These are phyloP conservation scores for Saccharomyces kudriavzevii DNA, from an alignment of 805 yeast genomes.

Conservation along the genomic window DNA sequence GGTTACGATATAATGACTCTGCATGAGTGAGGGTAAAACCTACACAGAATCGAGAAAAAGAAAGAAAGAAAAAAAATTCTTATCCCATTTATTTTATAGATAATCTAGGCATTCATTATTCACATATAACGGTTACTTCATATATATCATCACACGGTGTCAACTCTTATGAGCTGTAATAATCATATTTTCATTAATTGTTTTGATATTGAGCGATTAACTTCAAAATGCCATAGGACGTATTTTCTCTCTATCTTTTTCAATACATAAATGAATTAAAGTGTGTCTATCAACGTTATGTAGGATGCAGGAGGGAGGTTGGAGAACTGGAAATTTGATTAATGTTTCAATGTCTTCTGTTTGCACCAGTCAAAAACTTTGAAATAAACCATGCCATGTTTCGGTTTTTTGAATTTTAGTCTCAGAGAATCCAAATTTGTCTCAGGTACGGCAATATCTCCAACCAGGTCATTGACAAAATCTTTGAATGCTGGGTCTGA, in stretches of 20 bases:
- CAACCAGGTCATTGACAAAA: constrained; percentile 15
- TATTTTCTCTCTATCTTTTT: not conserved
- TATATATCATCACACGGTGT: not conserved
- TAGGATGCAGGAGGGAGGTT: not conserved
- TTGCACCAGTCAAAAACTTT: constrained; percentile 15
- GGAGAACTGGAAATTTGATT: not conserved
- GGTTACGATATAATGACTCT: constrained; percentile 27
- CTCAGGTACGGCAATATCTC: constrained; percentile 26
- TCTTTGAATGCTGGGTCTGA: constrained; percentile 13
- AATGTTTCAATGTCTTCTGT: not conserved
- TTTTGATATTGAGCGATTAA: not conserved
- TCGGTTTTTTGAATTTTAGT: constrained; percentile 17
- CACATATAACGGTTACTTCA: not conserved
- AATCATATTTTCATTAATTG: not conserved
- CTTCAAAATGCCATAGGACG: not conserved
- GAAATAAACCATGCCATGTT: constrained; percentile 13
- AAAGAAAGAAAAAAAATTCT: too few relatives aligned
- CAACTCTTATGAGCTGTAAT: not conserved
- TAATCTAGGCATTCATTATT: not conserved
- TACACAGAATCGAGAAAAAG: not conserved
- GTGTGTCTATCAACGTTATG: not conserved
- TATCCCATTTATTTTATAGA: not conserved
- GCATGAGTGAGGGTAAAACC: constrained; percentile 13
- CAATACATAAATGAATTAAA: not conserved
- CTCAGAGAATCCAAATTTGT: constrained; percentile 24